Base-by-base conservation (phyloP, 805 yeast genomes). In the Lipomyces japonicus region DNA sequence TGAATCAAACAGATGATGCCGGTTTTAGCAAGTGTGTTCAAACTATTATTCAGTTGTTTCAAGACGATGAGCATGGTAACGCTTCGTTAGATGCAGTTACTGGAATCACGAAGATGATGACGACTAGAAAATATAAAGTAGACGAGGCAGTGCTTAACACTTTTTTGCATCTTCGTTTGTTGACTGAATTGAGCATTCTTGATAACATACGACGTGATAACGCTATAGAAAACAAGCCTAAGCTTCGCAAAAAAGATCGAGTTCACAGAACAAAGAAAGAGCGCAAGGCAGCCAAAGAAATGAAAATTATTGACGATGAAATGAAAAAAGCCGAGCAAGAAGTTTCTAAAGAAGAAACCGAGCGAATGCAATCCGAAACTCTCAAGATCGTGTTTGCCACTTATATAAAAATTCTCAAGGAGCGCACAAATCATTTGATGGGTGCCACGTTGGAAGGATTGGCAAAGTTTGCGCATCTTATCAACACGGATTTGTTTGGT, bases 361-460 rank as follows among this genome's bases (percentile, higher is more conserved):
- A 88, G 63, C 76, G 79, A 57, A 79, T 76, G 61, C 98, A 93
- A 68, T 84, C 93, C 0, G 89, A 88, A 59, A 82, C 89, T 3
- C 73, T 93, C 53, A 87, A 86, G 64, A 68, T 77, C 63, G 73
- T 89, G 25, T 73, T 93, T 53, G 75, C 83, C 0, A 68, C 87
- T 19, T 93, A 93, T 65, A 71, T 93, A 58, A 89, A 86, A 57
- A 78, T 91, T 26, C 72, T 93, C 55, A 84, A 78, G 65, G 76
- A 75, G 16, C 75, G 79, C 39, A 77, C 81, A 18, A 77, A 80
- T 34, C 76, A 78, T 18, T 71, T 93, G 46, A 81, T 88, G 74
- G 96, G 95, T 5, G 76, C 91, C 0, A 95, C 91, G 0, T 72
- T 93, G 47, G 97, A 93, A 70, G 97, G 97, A 2, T 70, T 93